phyloP scores from a whole-genome alignment of 2,329 filamentous ascomycete species.

The Gnomoniopsis smithogilvyi region DNA sequence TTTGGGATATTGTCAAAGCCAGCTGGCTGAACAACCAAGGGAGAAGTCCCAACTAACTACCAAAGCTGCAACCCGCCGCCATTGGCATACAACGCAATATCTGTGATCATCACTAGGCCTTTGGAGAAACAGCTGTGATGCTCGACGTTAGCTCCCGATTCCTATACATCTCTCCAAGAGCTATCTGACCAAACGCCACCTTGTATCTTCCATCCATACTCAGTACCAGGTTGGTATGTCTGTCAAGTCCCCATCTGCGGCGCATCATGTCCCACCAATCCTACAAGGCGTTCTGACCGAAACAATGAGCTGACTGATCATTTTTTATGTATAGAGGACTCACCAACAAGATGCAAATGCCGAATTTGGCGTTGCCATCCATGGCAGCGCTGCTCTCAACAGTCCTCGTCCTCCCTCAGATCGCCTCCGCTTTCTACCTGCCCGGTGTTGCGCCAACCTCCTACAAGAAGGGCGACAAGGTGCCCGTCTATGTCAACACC shows the following conservation, averaged over 20 bases:
- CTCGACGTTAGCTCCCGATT: neutral
- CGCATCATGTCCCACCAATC: neutral
- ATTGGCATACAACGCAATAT: neutral
- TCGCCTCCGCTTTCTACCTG: slow-evolving; percentile 81
- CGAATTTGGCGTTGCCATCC: slow-evolving; percentile 42
- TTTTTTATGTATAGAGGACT: neutral
- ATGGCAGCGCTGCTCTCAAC: slow-evolving; percentile 45
- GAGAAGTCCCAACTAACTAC: neutral
- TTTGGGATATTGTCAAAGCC: neutral
- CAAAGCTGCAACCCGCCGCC: neutral
- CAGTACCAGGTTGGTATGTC: neutral
- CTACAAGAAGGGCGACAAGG: slow-evolving; percentile 74
- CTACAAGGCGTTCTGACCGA: neutral
- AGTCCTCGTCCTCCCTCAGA: slow-evolving; percentile 48
- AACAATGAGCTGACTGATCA: neutral
- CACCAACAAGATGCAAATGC: slow-evolving; percentile 39
- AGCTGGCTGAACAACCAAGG: neutral
- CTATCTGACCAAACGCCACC: neutral
- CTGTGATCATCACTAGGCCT: neutral
- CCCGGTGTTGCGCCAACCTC: slow-evolving; percentile 93
- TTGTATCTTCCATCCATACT: neutral
- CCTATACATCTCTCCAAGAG: neutral
- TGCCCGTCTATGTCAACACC: slow-evolving; percentile 89
- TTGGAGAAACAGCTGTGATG: neutral
- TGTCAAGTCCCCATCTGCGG: neutral